Conservation (phyloP, 2,329 filamentous ascomycete species). For the Aspergillus hortae region DNA sequence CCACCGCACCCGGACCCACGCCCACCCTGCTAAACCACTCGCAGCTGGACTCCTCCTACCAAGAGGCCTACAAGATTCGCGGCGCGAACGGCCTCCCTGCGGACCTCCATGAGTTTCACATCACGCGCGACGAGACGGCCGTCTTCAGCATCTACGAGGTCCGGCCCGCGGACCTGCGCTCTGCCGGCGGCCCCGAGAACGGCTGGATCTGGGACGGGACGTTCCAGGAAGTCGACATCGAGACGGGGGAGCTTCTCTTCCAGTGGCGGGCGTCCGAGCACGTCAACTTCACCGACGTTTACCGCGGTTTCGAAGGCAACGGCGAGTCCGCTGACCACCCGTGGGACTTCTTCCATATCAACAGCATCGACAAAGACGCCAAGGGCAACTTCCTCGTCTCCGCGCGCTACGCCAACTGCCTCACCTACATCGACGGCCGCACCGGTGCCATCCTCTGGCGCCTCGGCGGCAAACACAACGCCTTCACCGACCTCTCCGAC, state of each 20-base stretch:
- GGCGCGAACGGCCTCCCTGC: slow-evolving; percentile 34
- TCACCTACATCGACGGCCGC: slow-evolving; percentile 43
- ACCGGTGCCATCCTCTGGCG: slow-evolving; percentile 50
- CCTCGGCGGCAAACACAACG: slow-evolving; percentile 47
- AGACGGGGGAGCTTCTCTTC: slow-evolving; percentile 43
- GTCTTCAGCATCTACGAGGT: slow-evolving; percentile 42
- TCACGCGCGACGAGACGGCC: slow-evolving; percentile 42
- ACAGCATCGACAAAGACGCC: slow-evolving; percentile 50
- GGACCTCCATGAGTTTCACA: slow-evolving; percentile 45
- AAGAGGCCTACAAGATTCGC: slow-evolving; percentile 34
- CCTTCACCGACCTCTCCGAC: slow-evolving; percentile 40
- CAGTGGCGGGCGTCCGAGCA: slow-evolving; percentile 49
- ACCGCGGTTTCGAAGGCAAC: slow-evolving; percentile 14
- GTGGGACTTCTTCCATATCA: slow-evolving; percentile 57
- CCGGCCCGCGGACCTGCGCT: slow-evolving; percentile 36
- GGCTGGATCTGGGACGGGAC: slow-evolving; percentile 42
- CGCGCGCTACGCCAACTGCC: slow-evolving; percentile 29
- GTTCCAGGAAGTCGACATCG: slow-evolving; percentile 48
- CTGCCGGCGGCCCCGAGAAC: slow-evolving; percentile 28
- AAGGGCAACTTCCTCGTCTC: slow-evolving; percentile 46
- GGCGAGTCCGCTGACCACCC: slow-evolving; percentile 22
- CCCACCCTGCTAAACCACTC: background rate
- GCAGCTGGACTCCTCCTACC: slow-evolving; percentile 30
- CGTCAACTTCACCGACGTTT: slow-evolving; percentile 27
- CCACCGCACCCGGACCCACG: background rate